These are phyloP conservation scores for Corinectria fuckeliana DNA, from an alignment of 2,329 filamentous ascomycete species.

Conservation along the genomic window DNA sequence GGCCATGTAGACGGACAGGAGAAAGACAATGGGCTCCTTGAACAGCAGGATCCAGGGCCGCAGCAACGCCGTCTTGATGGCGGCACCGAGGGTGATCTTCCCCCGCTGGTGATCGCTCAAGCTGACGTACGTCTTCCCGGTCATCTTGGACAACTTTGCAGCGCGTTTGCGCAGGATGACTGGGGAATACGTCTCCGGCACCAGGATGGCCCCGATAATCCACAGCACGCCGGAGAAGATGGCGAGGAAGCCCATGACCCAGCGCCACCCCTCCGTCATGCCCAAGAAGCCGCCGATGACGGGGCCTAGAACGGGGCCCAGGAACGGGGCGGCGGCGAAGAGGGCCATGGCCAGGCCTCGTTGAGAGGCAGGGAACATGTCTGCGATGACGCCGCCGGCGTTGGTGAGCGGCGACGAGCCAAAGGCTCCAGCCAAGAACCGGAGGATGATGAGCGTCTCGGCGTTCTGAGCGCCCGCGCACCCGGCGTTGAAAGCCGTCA, in stretches of 20 bases:
- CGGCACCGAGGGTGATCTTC: constrained; percentile 42
- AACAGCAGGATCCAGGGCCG: constrained; percentile 68
- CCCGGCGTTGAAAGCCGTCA: constrained; percentile 62
- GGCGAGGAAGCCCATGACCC: constrained; percentile 63
- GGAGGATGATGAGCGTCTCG: constrained; percentile 62
- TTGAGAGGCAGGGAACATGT: constrained; percentile 59
- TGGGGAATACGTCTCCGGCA: constrained; percentile 62
- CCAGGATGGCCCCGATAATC: constrained; percentile 52
- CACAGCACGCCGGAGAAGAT: constrained; percentile 61
- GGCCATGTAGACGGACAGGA: constrained; percentile 65
- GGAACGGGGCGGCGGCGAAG: constrained; percentile 64
- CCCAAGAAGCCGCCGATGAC: constrained; percentile 65
- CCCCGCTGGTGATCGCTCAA: constrained; percentile 40
- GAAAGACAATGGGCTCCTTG: constrained; percentile 65
- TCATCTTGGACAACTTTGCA: constrained; percentile 50
- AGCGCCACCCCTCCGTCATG: constrained; percentile 62
- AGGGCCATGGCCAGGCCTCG: constrained; percentile 60
- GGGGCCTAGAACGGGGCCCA: constrained; percentile 62
- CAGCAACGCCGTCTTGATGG: constrained; percentile 25
- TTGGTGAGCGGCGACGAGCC: constrained; percentile 64
- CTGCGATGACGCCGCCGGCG: constrained; percentile 62
- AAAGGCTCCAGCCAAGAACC: constrained; percentile 66
- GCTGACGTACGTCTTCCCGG: constrained; percentile 57
- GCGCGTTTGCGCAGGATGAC: constrained; percentile 56
- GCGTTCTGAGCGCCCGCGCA: constrained; percentile 59